Evolutionary conservation across 2,329 filamentous ascomycete species (phyloP).

Genomic region (Xylaria sp.): DNA sequence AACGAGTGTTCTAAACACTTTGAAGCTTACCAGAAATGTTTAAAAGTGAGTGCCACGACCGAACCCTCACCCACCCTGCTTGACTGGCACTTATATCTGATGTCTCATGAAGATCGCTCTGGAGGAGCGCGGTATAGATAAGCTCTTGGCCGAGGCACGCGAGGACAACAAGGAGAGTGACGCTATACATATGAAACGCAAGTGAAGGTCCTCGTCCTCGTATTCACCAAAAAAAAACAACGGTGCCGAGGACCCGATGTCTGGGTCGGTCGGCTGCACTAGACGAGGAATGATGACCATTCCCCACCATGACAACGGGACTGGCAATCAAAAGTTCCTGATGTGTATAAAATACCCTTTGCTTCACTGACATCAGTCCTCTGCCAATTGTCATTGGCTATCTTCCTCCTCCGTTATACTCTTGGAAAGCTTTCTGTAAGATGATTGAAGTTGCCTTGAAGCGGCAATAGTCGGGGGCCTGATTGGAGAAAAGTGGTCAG

Average conservation of each 20-base stretch:
- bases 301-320: conserved; percentile 1
- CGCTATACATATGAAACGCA: conserved; percentile 65
- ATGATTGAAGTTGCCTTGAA: conserved; percentile 6
- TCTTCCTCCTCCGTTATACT: background rate
- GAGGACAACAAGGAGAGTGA: conserved; percentile 92
- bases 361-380: conserved; percentile 1
- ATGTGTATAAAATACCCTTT: no score
- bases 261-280: background rate
- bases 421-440: background rate
- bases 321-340: conserved; percentile 3
- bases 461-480: background rate
- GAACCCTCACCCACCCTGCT: background rate
- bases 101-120: conserved; percentile 69
- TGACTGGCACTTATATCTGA: conserved; percentile 11
- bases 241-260: conserved; percentile 32
- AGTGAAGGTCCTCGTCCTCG: conserved; percentile 36
- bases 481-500: background rate
- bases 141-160: conserved; percentile 87
- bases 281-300: conserved; percentile 2
- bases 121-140: conserved; percentile 89
- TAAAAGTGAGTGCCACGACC: conserved; percentile 66
- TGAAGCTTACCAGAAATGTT: conserved; percentile 84
- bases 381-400: background rate
- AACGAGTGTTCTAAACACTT: conserved; percentile 86
- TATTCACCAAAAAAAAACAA: background rate